Percentiles rank a stretch among this genome's conserved stretches.
These are phyloP conservation scores for Zymoseptoria tritici DNA, from an alignment of 2,329 filamentous ascomycete genomes.

Conservation along the genomic window DNA sequence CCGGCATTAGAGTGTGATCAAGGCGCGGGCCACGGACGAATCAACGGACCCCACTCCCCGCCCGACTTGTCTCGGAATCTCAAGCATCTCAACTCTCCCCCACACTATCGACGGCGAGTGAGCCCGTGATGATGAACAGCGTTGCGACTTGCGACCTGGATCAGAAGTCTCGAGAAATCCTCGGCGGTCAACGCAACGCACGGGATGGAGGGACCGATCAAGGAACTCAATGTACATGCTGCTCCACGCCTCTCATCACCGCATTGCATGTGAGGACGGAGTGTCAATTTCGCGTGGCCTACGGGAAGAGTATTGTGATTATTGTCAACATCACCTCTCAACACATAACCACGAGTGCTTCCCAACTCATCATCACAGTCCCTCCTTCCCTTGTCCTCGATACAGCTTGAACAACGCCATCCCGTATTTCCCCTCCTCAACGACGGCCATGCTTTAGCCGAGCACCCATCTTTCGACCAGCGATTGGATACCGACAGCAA, in stretches of 20 bases:
- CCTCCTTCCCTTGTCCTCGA: neutral
- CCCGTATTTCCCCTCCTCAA: neutral
- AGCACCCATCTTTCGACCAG: neutral
- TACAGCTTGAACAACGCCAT: neutral
- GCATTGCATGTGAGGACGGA: neutral
- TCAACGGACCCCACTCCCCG: neutral
- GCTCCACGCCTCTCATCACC: neutral
- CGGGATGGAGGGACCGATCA: neutral
- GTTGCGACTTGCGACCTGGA: too few relatives aligned
- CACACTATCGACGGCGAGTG: too few relatives aligned
- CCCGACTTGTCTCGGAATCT: neutral
- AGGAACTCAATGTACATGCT: too few relatives aligned
- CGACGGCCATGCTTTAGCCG: neutral
- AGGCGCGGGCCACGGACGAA: neutral
- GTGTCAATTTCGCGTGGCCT: neutral
- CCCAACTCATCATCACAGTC: neutral
- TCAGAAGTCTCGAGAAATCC: too few relatives aligned
- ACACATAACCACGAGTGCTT: neutral
- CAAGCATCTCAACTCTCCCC: neutral
- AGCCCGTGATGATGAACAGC: too few relatives aligned
- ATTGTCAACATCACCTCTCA: neutral
- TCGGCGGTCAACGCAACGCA: neutral
- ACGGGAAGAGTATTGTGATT: neutral
- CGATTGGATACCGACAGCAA: conserved; percentile 16
- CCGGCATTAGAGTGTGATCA: neutral